A percentile compares a stretch with the other conserved stretches of the same genome.
phyloP scores from a whole-genome alignment of 2,329 filamentous ascomycete species.

The Neurospora sp. region DNA sequence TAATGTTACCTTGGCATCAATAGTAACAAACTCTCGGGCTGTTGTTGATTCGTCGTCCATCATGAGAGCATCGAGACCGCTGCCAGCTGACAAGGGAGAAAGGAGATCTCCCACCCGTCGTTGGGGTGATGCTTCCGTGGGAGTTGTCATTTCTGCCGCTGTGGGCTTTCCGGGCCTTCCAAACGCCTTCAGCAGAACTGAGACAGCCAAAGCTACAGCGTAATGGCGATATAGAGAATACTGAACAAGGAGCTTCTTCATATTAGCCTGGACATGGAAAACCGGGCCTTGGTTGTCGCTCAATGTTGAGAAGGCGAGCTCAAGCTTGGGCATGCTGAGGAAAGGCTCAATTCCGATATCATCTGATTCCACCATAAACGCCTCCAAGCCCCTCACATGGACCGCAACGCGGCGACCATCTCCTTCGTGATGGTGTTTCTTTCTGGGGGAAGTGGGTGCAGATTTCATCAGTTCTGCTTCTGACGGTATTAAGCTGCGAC shows the following conservation, averaged over 20 bases:
- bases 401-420: constrained; percentile 78
- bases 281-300: constrained; percentile 82
- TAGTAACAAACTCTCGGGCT: constrained; percentile 57
- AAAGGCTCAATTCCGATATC: constrained; percentile 80
- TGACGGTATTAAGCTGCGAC: constrained; percentile 55
- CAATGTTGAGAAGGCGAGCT: constrained; percentile 73
- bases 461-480: constrained; percentile 53
- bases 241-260: constrained; percentile 69
- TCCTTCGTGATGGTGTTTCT: constrained; percentile 44
- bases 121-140: constrained; percentile 17
- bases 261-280: constrained; percentile 74
- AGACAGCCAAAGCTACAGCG: constrained; percentile 69
- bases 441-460: constrained; percentile 41
- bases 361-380: constrained; percentile 83
- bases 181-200: constrained; percentile 65
- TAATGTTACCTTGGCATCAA: constrained; percentile 73
- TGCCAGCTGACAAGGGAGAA: constrained; percentile 11
- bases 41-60: constrained; percentile 25
- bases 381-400: constrained; percentile 75
- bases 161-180: constrained; percentile 38
- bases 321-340: constrained; percentile 73
- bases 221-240: constrained; percentile 95
- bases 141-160: constrained; percentile 22
- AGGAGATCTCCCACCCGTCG: constrained; percentile 16
- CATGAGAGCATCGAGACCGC: constrained; percentile 24